A percentile compares a stretch with the other conserved stretches of the same genome.
phyloP scores from a whole-genome alignment of 2,329 filamentous ascomycete genomes.

The Pseudogymnoascus verrucosus region DNA sequence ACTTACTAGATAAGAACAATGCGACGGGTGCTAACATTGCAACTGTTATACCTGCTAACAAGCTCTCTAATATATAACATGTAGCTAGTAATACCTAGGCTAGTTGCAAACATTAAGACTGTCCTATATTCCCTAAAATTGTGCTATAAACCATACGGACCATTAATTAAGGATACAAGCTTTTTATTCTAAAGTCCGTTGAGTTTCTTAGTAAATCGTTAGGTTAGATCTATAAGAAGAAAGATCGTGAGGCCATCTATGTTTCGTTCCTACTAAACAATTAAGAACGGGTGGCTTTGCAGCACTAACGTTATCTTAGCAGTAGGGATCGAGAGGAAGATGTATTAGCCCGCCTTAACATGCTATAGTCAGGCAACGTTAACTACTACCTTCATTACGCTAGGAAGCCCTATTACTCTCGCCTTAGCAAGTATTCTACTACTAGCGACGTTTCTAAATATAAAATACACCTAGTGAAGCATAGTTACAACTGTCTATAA shows the following conservation, averaged over 20 bases:
- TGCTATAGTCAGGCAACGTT: constrained; percentile 12
- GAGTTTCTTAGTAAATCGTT: constrained; percentile 12
- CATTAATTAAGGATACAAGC: constrained; percentile 13
- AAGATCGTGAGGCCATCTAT: constrained; percentile 14
- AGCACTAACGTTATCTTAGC: constrained; percentile 10
- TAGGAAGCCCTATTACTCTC: constrained; percentile 7
- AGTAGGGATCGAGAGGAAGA: constrained; percentile 14
- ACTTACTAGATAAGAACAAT: constrained; percentile 16
- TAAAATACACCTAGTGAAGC: constrained; percentile 13
- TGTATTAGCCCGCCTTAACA: constrained; percentile 13
- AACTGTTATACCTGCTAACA: constrained; percentile 17
- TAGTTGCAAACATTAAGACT: constrained; percentile 15
- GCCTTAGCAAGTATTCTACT: constrained; percentile 12
- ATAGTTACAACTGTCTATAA: constrained; percentile 10
- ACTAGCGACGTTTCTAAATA: constrained; percentile 13
- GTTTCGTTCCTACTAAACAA: constrained; percentile 15
- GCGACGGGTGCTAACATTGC: constrained; percentile 11
- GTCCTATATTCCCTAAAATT: constrained; percentile 14
- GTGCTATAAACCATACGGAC: constrained; percentile 12
- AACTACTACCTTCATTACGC: constrained; percentile 12
- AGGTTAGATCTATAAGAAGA: constrained; percentile 14
- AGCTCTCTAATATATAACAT: constrained; percentile 17
- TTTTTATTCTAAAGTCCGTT: background rate
- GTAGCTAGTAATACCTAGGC: constrained; percentile 16
- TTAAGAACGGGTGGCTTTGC: constrained; percentile 15